phyloP scores from a whole-genome alignment of 345 rosid genomes.

The Rhodamnia rubescens region DNA sequence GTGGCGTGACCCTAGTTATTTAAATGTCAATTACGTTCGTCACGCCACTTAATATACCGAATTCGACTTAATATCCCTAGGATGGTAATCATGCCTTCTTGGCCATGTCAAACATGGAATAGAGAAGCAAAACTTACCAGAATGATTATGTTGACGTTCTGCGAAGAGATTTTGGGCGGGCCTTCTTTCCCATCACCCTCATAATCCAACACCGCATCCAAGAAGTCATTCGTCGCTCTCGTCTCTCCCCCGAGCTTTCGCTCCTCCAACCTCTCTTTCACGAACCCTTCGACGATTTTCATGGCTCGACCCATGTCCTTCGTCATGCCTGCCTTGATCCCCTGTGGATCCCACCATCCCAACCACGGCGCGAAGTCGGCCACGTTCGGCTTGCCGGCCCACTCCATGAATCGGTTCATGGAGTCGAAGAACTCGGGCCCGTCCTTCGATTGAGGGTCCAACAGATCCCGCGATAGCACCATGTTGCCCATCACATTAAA shows the following conservation, averaged over 20 bases:
- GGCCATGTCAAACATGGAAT: background rate
- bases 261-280: background rate
- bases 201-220: background rate
- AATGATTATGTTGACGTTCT: background rate
- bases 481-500: background rate
- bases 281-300: background rate
- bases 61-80: background rate
- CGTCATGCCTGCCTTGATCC: conserved; percentile 11
- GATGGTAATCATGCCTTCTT: background rate
- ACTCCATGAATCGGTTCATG: background rate
- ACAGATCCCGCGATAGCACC: background rate
- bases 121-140: background rate
- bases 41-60: background rate
- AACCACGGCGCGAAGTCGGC: background rate
- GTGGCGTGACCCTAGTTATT: background rate
- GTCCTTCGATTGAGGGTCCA: background rate
- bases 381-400: background rate
- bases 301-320: background rate
- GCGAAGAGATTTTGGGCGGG: background rate
- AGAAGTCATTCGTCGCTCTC: background rate
- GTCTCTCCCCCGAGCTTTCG: background rate
- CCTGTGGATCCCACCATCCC: conserved; percentile 13
- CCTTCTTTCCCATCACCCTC: background rate
- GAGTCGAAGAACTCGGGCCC: background rate
- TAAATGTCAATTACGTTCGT: background rate